A percentile compares a stretch with the other conserved stretches of the same genome.
phyloP scores from a whole-genome alignment of 176 grass and related monocot genomes.

The Rhynchospora breviuscula region DNA sequence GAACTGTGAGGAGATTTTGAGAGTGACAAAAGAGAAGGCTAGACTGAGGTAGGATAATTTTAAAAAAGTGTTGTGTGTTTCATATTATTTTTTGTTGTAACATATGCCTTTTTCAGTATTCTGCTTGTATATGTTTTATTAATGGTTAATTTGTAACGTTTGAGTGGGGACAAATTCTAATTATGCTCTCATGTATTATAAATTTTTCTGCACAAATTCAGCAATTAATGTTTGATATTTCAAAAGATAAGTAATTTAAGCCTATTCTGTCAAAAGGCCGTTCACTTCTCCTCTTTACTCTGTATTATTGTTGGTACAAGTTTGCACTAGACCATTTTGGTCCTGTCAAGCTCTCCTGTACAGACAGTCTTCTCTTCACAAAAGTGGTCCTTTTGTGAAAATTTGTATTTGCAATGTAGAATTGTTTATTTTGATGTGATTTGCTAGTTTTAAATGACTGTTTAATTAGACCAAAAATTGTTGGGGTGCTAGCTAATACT shows the following conservation, averaged over 20 bases:
- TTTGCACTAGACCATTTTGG: not conserved
- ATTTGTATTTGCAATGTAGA: not conserved
- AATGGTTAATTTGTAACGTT: not conserved
- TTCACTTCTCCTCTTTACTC: not conserved
- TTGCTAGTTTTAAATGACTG: not conserved
- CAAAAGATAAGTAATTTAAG: not conserved
- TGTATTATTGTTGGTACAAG: not conserved
- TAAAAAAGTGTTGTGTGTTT: not conserved
- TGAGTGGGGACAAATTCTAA: not conserved
- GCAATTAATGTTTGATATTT: not conserved
- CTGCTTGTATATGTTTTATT: not conserved
- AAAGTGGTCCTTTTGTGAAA: not conserved
- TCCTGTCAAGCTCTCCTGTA: not conserved
- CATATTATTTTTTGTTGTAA: not conserved
- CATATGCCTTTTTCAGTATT: not conserved
- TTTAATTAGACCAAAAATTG: not conserved
- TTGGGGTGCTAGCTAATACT: too few relatives aligned
- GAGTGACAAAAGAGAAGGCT: too few relatives aligned
- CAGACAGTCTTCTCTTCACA: not conserved
- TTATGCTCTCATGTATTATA: not conserved
- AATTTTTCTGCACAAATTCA: not conserved
- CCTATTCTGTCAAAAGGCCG: not conserved
- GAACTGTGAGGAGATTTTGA: not conserved
- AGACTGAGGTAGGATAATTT: not conserved
- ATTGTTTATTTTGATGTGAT: not conserved